These are phyloP conservation scores for Colletotrichum sp. DNA, from an alignment of 2,329 filamentous ascomycete species.

Conservation along the genomic window DNA sequence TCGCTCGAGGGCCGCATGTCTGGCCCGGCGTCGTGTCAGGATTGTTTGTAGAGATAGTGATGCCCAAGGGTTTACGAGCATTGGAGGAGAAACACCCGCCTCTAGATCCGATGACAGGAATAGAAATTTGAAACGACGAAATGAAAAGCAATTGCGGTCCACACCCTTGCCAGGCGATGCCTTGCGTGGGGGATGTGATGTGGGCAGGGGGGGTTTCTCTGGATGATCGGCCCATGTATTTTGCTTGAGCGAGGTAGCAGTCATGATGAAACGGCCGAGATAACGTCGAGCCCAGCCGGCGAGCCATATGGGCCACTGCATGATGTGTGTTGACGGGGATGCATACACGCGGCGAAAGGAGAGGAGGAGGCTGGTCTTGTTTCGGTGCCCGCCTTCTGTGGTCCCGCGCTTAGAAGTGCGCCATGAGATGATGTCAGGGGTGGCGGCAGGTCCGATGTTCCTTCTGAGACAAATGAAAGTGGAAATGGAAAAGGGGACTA, in stretches of 20 bases:
- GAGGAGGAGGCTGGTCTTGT: background rate
- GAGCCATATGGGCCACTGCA: background rate
- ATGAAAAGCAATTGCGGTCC: background rate
- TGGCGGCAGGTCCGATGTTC: background rate
- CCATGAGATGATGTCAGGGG: conserved; percentile 2
- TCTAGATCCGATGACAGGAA: conserved; percentile 2
- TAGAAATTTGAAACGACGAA: conserved; percentile 3
- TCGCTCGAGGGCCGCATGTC: background rate
- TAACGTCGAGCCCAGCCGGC: background rate
- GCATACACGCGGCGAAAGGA: background rate
- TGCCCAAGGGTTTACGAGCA: background rate
- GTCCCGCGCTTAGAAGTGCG: background rate
- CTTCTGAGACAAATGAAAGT: background rate
- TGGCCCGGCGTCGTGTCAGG: background rate
- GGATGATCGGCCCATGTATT: background rate
- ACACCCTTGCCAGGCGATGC: background rate
- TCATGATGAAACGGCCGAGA: background rate
- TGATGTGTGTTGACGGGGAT: background rate
- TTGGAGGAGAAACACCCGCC: background rate
- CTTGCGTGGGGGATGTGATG: background rate
- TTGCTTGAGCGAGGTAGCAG: background rate
- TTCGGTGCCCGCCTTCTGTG: background rate
- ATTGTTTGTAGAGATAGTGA: background rate
- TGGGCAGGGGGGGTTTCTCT: background rate
- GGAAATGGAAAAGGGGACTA: background rate